Evolutionary conservation across 2,329 filamentous ascomycete genomes (phyloP), one percentile per base, ranked within the genome.

Genomic region (Talaromyces marneffei): DNA sequence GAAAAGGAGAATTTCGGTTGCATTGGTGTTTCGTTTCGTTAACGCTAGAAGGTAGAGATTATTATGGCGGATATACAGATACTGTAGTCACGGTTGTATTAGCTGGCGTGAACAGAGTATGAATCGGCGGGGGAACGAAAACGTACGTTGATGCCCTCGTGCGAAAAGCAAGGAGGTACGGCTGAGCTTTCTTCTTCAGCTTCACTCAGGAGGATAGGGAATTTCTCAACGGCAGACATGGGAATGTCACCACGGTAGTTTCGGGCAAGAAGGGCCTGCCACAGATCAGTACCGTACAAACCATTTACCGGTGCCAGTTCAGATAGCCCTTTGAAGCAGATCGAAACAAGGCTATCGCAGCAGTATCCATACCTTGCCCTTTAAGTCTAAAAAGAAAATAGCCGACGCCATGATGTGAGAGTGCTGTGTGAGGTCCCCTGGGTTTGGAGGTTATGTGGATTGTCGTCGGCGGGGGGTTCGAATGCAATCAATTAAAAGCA

Each of bases 201-300:
- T 80, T 99, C 94, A 78, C 90, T 96, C 59, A 99, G 87, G 63
- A 99, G 88, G 69, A 96, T 81, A 46, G 94, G 94, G 76, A 99
- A 99, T 77, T 96, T 95, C 79, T 99, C 94, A 71, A 99, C 94
- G 37, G 94, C 94, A 62, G 92, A 96, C 94, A 99, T 97, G 77
- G 94, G 94, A 67, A 99, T 96, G 71, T 99, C 94, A 76, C 94
- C 94, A 75, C 94, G 87, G 78, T 99, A 99, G 81, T 99, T 99
- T 73, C 94, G 91, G 77, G 94, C 94, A 72, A 99, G 85, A 70
- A 99, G 92, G 82, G 94, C 97, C 92, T 96, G 50, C 66, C 52
- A 46, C 31, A 58, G 56, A 63, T 55, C 53, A 61, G 44, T 37
- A 39, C 35, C 4, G 52, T 7, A 39, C 18, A 18, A 12, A 5